Evolutionary conservation across 352 stramenopile species (phyloP).

Genomic region (Globisporangium yorkense): DNA sequence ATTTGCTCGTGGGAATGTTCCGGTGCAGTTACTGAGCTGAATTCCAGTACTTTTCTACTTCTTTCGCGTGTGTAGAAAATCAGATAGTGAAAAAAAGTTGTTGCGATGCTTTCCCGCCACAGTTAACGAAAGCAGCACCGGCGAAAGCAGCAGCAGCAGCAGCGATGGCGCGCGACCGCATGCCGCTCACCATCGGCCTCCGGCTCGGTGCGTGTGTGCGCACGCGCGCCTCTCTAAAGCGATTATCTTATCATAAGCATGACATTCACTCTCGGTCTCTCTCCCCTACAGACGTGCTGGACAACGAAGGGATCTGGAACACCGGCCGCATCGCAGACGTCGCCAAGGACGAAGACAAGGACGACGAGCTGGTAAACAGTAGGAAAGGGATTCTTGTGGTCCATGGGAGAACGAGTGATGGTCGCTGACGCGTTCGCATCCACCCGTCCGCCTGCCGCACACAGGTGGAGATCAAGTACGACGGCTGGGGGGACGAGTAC

Average conservation of each 20-base stretch:
- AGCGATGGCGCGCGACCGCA: constrained; percentile 19
- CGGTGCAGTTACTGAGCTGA: too few relatives aligned
- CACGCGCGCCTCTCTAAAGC: not conserved
- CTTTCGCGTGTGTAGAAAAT: not conserved
- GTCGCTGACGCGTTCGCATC: not conserved
- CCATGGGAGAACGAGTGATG: not conserved
- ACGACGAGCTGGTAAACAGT: constrained; percentile 36
- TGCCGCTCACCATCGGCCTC: constrained; percentile 63
- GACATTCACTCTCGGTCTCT: not conserved
- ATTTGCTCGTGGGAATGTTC: too few relatives aligned
- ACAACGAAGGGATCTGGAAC: constrained; percentile 84
- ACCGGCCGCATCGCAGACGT: constrained; percentile 65
- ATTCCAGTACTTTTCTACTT: too few relatives aligned
- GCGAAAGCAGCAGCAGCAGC: not conserved
- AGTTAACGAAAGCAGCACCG: not conserved
- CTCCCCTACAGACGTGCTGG: constrained; percentile 60
- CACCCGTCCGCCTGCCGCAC: not conserved
- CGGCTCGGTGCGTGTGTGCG: constrained; percentile 43
- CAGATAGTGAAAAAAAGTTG: not conserved
- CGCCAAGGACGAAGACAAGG: constrained; percentile 49
- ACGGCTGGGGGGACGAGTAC: constrained; percentile 77
- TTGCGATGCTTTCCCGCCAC: not conserved
- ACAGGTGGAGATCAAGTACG: constrained; percentile 79
- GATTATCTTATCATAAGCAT: not conserved
- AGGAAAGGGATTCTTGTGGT: too few relatives aligned